Evolutionary conservation across 2,329 filamentous ascomycete species (phyloP).

Genomic region (Diplodia seriata): DNA sequence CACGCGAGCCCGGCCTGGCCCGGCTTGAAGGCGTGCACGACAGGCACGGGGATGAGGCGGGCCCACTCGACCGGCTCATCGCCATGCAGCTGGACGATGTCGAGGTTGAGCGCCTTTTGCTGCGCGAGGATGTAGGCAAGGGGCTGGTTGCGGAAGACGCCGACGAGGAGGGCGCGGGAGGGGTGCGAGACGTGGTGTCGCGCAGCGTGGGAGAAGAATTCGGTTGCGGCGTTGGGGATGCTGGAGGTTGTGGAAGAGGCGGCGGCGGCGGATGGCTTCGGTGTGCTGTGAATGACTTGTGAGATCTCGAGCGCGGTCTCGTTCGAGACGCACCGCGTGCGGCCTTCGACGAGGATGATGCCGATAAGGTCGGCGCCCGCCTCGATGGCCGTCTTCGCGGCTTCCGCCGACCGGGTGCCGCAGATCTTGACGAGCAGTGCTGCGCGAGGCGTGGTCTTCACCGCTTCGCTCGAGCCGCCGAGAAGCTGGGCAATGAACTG

Average conservation of each 20-base stretch:
- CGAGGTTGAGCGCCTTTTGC: conserved; percentile 76
- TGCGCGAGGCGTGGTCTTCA: conserved; percentile 30
- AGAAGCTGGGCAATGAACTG: conserved; percentile 86
- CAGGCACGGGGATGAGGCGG: conserved; percentile 84
- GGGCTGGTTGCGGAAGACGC: conserved; percentile 92
- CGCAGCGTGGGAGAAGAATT: conserved; percentile 73
- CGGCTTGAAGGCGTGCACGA: conserved; percentile 85
- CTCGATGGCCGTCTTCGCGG: conserved; percentile 79
- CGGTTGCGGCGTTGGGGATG: conserved; percentile 53
- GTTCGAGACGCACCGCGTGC: conserved; percentile 79
- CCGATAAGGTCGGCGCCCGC: conserved; percentile 91
- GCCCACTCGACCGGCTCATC: conserved; percentile 94
- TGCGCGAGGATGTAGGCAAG: conserved; percentile 81
- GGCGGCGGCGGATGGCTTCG: conserved; percentile 42
- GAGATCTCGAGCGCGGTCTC: conserved; percentile 84
- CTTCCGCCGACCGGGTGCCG: conserved; percentile 83
- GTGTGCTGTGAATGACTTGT: conserved; percentile 69
- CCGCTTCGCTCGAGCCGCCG: conserved; percentile 55
- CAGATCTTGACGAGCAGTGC: conserved; percentile 81
- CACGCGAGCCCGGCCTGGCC: conserved; percentile 72
- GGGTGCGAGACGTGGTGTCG: conserved; percentile 56
- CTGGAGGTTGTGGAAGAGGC: conserved; percentile 39
- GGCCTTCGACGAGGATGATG: conserved; percentile 85
- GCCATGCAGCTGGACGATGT: conserved; percentile 92
- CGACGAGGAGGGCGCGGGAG: conserved; percentile 78